Percentiles rank a stretch among this genome's conserved stretches.
Evolutionary conservation across 306 rosid genomes (phyloP).

Genomic region (Lagenaria siceraria): DNA sequence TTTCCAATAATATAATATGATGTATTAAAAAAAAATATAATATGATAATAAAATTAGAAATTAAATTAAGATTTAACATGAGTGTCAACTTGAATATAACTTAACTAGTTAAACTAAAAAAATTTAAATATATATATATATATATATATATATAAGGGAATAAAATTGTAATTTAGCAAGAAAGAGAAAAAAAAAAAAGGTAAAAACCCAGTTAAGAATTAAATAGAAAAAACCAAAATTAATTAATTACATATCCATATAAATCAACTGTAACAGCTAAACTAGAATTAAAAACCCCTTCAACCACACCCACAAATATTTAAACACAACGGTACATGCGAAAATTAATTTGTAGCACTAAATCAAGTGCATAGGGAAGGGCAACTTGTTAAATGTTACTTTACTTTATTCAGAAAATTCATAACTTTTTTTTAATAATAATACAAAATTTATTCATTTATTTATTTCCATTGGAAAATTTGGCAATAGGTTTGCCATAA

Average conservation of each 20-base stretch:
- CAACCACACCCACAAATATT: slow-evolving; percentile 20
- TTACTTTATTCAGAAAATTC: not conserved
- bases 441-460: not conserved
- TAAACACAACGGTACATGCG: slow-evolving; percentile 12
- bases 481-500: slow-evolving; percentile 2
- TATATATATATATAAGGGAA: too few relatives aligned
- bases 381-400: not conserved
- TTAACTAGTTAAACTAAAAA: too few relatives aligned
- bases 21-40: too few relatives aligned
- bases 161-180: too few relatives aligned
- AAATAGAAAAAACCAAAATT: slow-evolving; percentile 20
- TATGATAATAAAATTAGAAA: too few relatives aligned
- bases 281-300: slow-evolving; percentile 19
- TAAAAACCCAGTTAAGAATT: slow-evolving; percentile 32
- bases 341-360: slow-evolving; percentile 6
- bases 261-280: slow-evolving; percentile 29
- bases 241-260: slow-evolving; percentile 22
- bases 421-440: not conserved
- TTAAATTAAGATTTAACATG: too few relatives aligned
- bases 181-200: not conserved
- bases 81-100: too few relatives aligned
- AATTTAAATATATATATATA: too few relatives aligned
- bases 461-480: not conserved
- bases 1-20: too few relatives aligned
- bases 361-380: slow-evolving; percentile 5